Percentiles rank a stretch among this genome's conserved stretches.
Conservation (phyloP, 2,329 filamentous ascomycete species). For the Coniochaeta pulveracea region DNA sequence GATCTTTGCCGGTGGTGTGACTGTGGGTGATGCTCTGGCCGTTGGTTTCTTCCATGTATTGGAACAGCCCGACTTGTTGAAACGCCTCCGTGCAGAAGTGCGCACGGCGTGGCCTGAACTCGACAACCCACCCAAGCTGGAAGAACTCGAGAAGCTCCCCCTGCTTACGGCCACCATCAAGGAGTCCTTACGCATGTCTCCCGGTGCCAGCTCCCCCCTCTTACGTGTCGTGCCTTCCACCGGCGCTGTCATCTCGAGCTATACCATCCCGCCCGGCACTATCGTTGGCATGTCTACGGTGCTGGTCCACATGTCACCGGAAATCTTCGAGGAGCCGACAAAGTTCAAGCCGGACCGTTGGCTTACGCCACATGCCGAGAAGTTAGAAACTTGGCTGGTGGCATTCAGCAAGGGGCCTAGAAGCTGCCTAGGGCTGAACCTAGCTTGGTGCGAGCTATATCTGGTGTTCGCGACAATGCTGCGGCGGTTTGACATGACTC, state of each 20-base stretch:
- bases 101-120: slow-evolving; percentile 22
- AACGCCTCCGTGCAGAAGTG: slow-evolving; percentile 26
- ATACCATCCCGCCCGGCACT: slow-evolving; percentile 1
- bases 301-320: slow-evolving; percentile 3
- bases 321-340: slow-evolving; percentile 1
- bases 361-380: background rate
- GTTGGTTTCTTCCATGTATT: slow-evolving; percentile 28
- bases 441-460: slow-evolving; percentile 21
- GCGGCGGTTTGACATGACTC: slow-evolving; percentile 16
- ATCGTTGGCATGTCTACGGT: slow-evolving; percentile 4
- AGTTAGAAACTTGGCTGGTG: slow-evolving; percentile 19
- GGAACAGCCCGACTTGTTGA: slow-evolving; percentile 17
- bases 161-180: slow-evolving; percentile 25
- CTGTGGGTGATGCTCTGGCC: slow-evolving; percentile 27
- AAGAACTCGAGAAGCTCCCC: slow-evolving; percentile 23
- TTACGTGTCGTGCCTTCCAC: background rate
- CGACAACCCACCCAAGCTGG: slow-evolving; percentile 15
- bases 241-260: background rate
- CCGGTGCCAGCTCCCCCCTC: slow-evolving; percentile 8
- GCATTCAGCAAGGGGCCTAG: slow-evolving; percentile 30
- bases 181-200: slow-evolving; percentile 23
- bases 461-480: slow-evolving; percentile 18
- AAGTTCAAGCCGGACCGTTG: slow-evolving; percentile 1
- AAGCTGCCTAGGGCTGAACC: slow-evolving; percentile 23
- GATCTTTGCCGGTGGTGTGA: slow-evolving; percentile 33